A percentile compares a stretch with the other conserved stretches of the same genome.
Evolutionary conservation across 352 stramenopile species (phyloP).

Genomic region (Pythium folliculosum): DNA sequence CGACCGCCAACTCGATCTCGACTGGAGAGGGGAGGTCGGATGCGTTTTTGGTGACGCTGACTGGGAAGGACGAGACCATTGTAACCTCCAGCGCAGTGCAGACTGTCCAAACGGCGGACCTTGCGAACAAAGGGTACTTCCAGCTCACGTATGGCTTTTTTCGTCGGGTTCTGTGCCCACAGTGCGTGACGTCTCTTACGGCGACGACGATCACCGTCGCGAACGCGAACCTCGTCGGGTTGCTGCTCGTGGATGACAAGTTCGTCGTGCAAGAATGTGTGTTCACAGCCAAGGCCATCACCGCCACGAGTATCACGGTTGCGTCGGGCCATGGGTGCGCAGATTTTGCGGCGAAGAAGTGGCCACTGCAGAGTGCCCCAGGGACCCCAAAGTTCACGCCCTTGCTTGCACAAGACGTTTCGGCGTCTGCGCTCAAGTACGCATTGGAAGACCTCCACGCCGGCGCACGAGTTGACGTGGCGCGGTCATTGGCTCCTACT

Average conservation of each 20-base stretch:
- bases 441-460: conserved; percentile 63
- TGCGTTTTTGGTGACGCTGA: conserved; percentile 90
- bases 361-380: conserved; percentile 42
- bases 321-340: conserved; percentile 56
- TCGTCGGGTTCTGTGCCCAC: conserved; percentile 44
- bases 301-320: conserved; percentile 51
- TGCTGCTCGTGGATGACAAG: conserved; percentile 54
- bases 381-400: conserved; percentile 46
- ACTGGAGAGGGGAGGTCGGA: conserved; percentile 89
- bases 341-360: conserved; percentile 44
- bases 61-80: conserved; percentile 63
- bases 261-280: conserved; percentile 76
- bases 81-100: conserved; percentile 91
- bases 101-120: conserved; percentile 40
- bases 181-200: conserved; percentile 54
- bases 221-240: conserved; percentile 58
- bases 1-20: conserved; percentile 62
- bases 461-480: conserved; percentile 47
- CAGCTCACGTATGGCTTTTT: conserved; percentile 77
- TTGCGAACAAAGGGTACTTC: conserved; percentile 46
- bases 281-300: conserved; percentile 54
- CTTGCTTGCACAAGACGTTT: conserved; percentile 62
- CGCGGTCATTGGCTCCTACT: conserved; percentile 17
- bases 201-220: conserved; percentile 53
- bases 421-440: conserved; percentile 52